Evolutionary conservation across 176 grass and related monocot genomes (phyloP), one percentile per base, ranked within the genome.

Genomic region (Eleusine coracana): DNA sequence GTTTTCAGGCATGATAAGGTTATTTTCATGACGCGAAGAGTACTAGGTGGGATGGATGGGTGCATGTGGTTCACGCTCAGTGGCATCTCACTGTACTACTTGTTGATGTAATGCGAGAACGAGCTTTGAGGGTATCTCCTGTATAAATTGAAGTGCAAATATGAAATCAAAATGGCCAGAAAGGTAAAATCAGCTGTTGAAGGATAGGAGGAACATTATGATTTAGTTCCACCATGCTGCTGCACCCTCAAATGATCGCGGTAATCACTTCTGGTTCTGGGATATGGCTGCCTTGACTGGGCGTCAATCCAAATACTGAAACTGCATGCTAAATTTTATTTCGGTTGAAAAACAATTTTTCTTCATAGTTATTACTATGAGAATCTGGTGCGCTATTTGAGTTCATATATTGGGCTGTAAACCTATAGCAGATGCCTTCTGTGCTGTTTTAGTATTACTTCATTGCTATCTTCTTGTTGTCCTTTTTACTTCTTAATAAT

Each of bases 341-440:
- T 23, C 1, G 20, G 20, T 11, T 46, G 39, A 48, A 78, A 63
- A 36, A 10, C 10, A 67, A 68, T 28, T 60, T 31, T 70, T 69
- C 8, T 14, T 61, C 20, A 4, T 17, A 68, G 18, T 39, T 68
- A 66, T 37, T 49, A 50, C 4, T 23, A 54, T 10, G 44, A 21
- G 66, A 36, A 52, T 68, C 3, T 39, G 62, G 49, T 25, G 45
- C 45, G 16, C 37, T 56, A 18, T 60, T 20, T 56, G 14, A 11
- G 39, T 84, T 84, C 28, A 46, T 44, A 27, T 68, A 67, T 44
- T 70, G 8, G 17, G 18, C 18, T 61, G 42, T 49, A 70, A 36
- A 70, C 29, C 48, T 84, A 17, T 34, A 34, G 6, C 9, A 16
- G 37, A 68, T 4, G 14, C 3, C 14, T 7, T 2, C 2, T 50